phyloP scores from a whole-genome alignment of 2,329 filamentous ascomycete species.

The Ophiostoma sp. region DNA sequence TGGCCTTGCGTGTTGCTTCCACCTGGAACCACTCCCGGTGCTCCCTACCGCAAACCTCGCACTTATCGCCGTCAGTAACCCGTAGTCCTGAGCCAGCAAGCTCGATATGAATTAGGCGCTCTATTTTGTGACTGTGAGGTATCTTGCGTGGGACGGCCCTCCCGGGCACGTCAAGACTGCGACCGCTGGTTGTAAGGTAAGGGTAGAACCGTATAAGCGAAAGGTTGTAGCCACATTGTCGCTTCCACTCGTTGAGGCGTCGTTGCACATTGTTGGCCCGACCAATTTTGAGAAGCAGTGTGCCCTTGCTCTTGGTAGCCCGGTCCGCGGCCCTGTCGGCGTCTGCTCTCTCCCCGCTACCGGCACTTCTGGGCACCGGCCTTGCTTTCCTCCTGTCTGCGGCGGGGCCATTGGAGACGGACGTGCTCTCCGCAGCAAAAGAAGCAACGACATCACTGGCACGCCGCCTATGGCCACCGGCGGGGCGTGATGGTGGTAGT shows the following conservation, averaged over 20 bases:
- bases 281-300: slow-evolving; percentile 61
- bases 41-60: slow-evolving; percentile 75
- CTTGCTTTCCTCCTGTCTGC: background rate
- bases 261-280: slow-evolving; percentile 81
- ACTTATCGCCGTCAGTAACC: slow-evolving; percentile 57
- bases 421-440: slow-evolving; percentile 43
- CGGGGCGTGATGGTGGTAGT: slow-evolving; percentile 46
- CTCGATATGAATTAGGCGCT: slow-evolving; percentile 88
- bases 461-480: slow-evolving; percentile 44
- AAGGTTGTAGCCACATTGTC: slow-evolving; percentile 87
- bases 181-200: slow-evolving; percentile 57
- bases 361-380: background rate
- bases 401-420: background rate
- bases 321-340: background rate
- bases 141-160: slow-evolving; percentile 62
- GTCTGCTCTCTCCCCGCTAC: background rate
- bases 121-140: slow-evolving; percentile 82
- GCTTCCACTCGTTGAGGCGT: slow-evolving; percentile 87
- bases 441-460: slow-evolving; percentile 57
- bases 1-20: slow-evolving; percentile 67
- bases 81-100: slow-evolving; percentile 63
- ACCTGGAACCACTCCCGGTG: slow-evolving; percentile 97
- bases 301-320: slow-evolving; percentile 28
- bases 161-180: background rate
- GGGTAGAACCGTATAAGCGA: slow-evolving; percentile 91